Percentiles rank a stretch among this genome's conserved stretches.
Evolutionary conservation across 2,329 filamentous ascomycete species (phyloP).

Genomic region (Fusarium multiceps): DNA sequence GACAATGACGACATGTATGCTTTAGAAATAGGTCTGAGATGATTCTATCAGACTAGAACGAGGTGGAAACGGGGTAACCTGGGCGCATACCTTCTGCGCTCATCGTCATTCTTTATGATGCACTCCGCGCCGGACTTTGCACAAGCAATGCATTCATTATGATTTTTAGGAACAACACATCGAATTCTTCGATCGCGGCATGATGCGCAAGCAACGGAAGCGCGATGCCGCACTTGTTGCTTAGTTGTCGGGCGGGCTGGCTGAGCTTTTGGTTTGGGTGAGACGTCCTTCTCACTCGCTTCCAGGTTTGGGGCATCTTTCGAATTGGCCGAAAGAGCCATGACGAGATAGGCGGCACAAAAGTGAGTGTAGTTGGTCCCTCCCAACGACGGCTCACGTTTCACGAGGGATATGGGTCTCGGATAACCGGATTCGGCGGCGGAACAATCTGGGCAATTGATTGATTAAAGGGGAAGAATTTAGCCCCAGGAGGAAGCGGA

Average conservation of each 20-base stretch:
- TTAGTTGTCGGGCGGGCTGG: constrained; percentile 47
- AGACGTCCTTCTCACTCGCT: constrained; percentile 51
- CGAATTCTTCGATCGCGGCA: constrained; percentile 60
- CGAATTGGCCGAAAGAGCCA: constrained; percentile 30
- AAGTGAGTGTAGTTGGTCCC: not conserved
- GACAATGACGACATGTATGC: constrained; percentile 68
- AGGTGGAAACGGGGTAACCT: not conserved
- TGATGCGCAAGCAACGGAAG: constrained; percentile 66
- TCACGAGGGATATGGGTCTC: constrained; percentile 1
- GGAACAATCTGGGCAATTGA: not conserved
- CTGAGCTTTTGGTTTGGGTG: constrained; percentile 47
- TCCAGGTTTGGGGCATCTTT: constrained; percentile 37
- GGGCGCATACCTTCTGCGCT: constrained; percentile 60
- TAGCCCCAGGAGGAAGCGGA: constrained; percentile 26
- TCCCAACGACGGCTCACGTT: not conserved
- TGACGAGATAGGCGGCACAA: constrained; percentile 13
- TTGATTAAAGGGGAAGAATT: constrained; percentile 30
- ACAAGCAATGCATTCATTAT: constrained; percentile 64
- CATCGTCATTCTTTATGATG: constrained; percentile 68
- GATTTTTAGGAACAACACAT: constrained; percentile 65
- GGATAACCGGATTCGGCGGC: not conserved
- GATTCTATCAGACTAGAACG: constrained; percentile 2
- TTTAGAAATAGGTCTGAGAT: constrained; percentile 64
- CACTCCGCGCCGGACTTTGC: constrained; percentile 62
- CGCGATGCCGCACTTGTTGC: constrained; percentile 57